Evolutionary conservation across 768 basidiomycete genomes (phyloP).

Genomic region (Fibroporia radiculosa): DNA sequence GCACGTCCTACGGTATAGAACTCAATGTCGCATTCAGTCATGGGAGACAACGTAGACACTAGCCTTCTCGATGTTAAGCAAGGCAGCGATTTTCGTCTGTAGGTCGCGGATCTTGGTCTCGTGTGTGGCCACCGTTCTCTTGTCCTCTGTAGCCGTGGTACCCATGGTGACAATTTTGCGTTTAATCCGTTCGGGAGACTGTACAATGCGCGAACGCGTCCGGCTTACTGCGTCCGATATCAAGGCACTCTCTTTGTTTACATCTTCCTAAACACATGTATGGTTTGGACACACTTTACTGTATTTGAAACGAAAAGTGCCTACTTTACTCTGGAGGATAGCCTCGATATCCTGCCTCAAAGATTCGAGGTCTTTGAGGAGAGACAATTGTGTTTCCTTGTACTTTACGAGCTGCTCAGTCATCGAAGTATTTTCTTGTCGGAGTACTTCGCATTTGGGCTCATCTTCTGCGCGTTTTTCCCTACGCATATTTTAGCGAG

Average conservation of each 20-base stretch:
- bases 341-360: constrained; percentile 66
- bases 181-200: constrained; percentile 86
- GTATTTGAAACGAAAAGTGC: constrained; percentile 5
- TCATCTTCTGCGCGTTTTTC: constrained; percentile 61
- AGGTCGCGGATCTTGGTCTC: constrained; percentile 75
- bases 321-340: constrained; percentile 57
- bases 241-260: constrained; percentile 52
- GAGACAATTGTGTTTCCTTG: constrained; percentile 52
- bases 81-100: constrained; percentile 60
- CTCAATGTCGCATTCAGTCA: not conserved
- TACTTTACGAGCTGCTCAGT: constrained; percentile 61
- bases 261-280: constrained; percentile 47
- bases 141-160: constrained; percentile 58
- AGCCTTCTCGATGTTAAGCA: constrained; percentile 73
- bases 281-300: too few species aligned
- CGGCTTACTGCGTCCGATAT: constrained; percentile 55
- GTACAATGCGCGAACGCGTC: constrained; percentile 72
- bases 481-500: constrained; percentile 56
- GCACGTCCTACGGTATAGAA: constrained; percentile 47
- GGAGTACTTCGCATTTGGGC: constrained; percentile 53
- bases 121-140: constrained; percentile 51
- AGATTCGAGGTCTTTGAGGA: constrained; percentile 58
- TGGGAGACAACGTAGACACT: constrained; percentile 3
- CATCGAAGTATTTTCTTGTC: constrained; percentile 51
- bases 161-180: constrained; percentile 77